Base-by-base conservation (phyloP, 306 rosid species). In the Fragaria vesca region DNA sequence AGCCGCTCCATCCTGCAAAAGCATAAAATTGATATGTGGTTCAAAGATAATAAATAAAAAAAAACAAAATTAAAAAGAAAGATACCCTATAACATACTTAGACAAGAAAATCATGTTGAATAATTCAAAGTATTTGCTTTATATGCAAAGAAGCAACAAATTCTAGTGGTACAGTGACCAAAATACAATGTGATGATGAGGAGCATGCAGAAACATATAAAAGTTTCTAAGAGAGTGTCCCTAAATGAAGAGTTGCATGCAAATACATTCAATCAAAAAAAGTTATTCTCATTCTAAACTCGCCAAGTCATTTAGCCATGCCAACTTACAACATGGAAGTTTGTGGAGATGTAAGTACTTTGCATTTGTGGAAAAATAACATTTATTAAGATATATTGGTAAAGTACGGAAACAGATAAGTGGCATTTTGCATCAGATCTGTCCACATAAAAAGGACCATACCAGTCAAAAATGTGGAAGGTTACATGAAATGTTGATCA, bases 1-100 rank as follows among this genome's bases (percentile, higher is more conserved):
- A 78, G 99, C 99, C 80, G 87, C 93, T 62, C 98, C 98, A 79
- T 96, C 99, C 99, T 96, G 88, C 78, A 82, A 75, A 95, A 57
- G 75, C 81, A 79, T 4, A 6, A 36, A 0, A 24, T 30, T 50
- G 76, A 71, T 21, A 78, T 58, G 74, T 75, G 54, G 61, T 75
- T 79, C 63, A 21, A 21, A 3, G 32, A 57, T 26, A 54, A 20
- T 7, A 54, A 18, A 54, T 18, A 54, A 54, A 69, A 2, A 75
- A 50, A 15, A 34, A 52, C 17, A 30, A 32, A 30, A 38, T 1
- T 16, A n/a, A 72, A 36, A 15, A 58, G 20, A 74, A 43, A 43
- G 12, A 55, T 9, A 17, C 16, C 48, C 18, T 58, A 75, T 42
- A 62, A 34, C 30, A 76, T 34, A 28, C 48, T 69, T 63, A 76